phyloP scores from a whole-genome alignment of 768 basidiomycete species.

The Phylloporus sp. region DNA sequence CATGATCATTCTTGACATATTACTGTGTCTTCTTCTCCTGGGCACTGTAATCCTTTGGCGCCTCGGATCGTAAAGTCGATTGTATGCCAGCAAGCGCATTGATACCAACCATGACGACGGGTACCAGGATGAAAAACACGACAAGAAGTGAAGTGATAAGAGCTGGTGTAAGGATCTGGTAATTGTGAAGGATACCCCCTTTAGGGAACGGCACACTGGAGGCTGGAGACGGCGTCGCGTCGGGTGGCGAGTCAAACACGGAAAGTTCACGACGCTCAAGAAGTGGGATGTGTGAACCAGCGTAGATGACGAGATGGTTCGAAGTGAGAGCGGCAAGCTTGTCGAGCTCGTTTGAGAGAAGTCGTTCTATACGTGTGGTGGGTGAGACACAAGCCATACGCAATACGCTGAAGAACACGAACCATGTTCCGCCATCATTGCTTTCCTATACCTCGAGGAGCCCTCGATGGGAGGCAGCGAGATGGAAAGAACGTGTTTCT shows the following conservation, averaged over 20 bases:
- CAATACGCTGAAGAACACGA: constrained; percentile 17
- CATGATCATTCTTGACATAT: constrained; percentile 18
- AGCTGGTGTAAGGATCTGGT: constrained; percentile 75
- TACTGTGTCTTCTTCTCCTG: constrained; percentile 77
- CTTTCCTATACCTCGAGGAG: constrained; percentile 41
- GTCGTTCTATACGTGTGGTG: constrained; percentile 33
- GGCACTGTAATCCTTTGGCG: constrained; percentile 63
- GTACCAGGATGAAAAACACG: constrained; percentile 62
- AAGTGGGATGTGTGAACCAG: constrained; percentile 46
- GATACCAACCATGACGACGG: constrained; percentile 61
- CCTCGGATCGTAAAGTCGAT: constrained; percentile 58
- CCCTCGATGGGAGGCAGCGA: constrained; percentile 48
- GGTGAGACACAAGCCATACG: constrained; percentile 1
- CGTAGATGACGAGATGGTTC: constrained; percentile 63
- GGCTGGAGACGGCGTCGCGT: constrained; percentile 26
- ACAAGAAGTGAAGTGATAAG: constrained; percentile 66
- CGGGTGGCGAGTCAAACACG: constrained; percentile 27
- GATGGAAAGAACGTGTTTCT: constrained; percentile 56
- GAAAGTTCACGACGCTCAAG: constrained; percentile 41
- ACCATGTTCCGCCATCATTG: constrained; percentile 54
- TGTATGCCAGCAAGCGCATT: constrained; percentile 71
- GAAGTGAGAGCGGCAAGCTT: constrained; percentile 47
- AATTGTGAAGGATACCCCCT: constrained; percentile 65
- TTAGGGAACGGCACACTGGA: constrained; percentile 31
- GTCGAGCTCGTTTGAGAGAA: constrained; percentile 48